A percentile compares a stretch with the other conserved stretches of the same genome.
These are phyloP conservation scores for Tripidium arundinaceum DNA, from an alignment of 202 grass and related monocot species.

Conservation along the genomic window DNA sequence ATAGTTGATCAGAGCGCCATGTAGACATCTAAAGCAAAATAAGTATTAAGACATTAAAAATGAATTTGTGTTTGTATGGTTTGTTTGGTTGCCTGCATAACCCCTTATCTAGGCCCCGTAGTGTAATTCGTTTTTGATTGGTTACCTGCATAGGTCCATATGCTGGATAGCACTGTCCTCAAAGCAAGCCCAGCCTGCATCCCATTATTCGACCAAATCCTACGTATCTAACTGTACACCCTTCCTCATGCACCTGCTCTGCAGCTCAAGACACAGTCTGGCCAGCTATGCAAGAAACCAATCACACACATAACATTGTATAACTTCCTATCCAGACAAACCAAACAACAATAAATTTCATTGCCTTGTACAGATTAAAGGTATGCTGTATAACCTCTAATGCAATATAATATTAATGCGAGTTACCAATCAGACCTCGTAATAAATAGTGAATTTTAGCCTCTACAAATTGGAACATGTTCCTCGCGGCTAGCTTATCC, in stretches of 20 bases:
- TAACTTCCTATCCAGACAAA: background rate
- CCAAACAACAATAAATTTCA: background rate
- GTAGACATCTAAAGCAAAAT: too few relatives aligned
- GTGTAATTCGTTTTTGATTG: too few relatives aligned
- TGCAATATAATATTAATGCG: background rate
- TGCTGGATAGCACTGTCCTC: too few relatives aligned
- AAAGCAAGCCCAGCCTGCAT: background rate
- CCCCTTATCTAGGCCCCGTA: too few relatives aligned
- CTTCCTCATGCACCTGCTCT: background rate
- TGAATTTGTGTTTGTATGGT: too few relatives aligned
- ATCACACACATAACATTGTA: background rate
- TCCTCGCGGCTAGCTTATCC: too few relatives aligned
- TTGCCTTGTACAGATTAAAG: background rate
- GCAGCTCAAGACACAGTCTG: background rate
- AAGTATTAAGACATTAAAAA: too few relatives aligned
- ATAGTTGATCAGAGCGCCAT: too few relatives aligned
- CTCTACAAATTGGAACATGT: too few relatives aligned
- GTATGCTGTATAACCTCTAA: background rate
- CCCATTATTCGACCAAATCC: background rate
- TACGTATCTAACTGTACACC: background rate
- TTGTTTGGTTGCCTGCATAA: too few relatives aligned
- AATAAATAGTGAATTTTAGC: too few relatives aligned
- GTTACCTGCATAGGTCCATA: too few relatives aligned
- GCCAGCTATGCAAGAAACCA: background rate
- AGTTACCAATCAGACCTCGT: background rate